These are phyloP conservation scores for Cucumis hystrix DNA, from an alignment of 306 rosid genomes.

Conservation along the genomic window DNA sequence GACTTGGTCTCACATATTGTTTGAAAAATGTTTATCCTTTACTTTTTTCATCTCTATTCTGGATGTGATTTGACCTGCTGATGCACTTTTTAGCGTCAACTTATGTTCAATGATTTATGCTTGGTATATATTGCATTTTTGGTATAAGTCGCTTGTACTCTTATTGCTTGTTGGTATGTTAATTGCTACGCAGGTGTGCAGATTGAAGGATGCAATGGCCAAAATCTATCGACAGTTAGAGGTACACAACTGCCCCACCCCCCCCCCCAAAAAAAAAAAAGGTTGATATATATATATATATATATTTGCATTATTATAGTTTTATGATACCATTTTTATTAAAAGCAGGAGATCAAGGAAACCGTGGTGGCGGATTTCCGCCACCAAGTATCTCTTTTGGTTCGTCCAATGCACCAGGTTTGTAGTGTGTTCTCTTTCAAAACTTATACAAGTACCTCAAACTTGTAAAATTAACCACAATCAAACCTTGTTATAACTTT, in stretches of 20 bases:
- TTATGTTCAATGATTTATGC: neutral
- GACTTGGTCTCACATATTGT: too few species aligned
- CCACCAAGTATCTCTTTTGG: slow-evolving; percentile 82
- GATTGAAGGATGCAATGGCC: slow-evolving; percentile 89
- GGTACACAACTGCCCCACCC: slow-evolving; percentile 21
- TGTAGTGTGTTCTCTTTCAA: neutral
- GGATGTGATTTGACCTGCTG: neutral
- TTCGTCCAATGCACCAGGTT: slow-evolving; percentile 99
- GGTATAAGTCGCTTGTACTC: slow-evolving; percentile 13
- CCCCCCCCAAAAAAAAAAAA: neutral
- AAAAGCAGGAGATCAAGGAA: slow-evolving; percentile 65
- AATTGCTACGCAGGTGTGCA: slow-evolving; percentile 45
- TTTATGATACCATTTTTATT: slow-evolving; percentile 4
- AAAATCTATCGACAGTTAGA: slow-evolving; percentile 80
- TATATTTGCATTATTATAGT: neutral
- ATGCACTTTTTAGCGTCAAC: neutral
- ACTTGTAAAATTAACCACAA: too few species aligned
- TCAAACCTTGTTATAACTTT: too few species aligned
- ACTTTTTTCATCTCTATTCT: neutral
- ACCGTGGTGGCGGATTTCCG: slow-evolving; percentile 66
- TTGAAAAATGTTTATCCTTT: neutral
- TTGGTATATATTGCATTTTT: neutral
- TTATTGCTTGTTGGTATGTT: slow-evolving; percentile 3
- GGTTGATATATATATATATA: neutral
- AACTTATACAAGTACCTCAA: neutral